Conservation (phyloP, 768 basidiomycete genomes). For the Trametes coccinea region DNA sequence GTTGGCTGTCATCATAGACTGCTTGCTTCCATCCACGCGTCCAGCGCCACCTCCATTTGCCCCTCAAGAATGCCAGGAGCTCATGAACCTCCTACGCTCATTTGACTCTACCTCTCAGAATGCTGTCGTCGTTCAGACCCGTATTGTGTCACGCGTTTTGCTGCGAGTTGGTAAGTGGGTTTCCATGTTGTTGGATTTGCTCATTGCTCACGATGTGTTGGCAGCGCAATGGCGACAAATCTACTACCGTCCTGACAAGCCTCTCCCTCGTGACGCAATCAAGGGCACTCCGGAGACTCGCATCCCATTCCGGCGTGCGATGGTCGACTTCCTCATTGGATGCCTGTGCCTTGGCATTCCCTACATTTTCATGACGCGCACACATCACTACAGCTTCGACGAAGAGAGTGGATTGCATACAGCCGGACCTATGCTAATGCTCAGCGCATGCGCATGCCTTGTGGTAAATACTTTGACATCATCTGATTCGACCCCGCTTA, state of each 20-base stretch:
- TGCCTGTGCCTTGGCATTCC: slow-evolving; percentile 77
- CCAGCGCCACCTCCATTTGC: slow-evolving; percentile 66
- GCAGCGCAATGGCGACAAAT: slow-evolving; percentile 70
- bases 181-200: neutral
- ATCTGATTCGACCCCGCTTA: slow-evolving; percentile 2
- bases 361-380: slow-evolving; percentile 65
- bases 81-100: slow-evolving; percentile 58
- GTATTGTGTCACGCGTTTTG: slow-evolving; percentile 67
- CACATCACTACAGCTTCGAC: slow-evolving; percentile 51
- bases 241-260: slow-evolving; percentile 67
- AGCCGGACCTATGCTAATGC: slow-evolving; percentile 57
- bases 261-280: slow-evolving; percentile 56
- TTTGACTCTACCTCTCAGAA: slow-evolving; percentile 44
- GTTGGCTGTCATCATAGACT: slow-evolving; percentile 46
- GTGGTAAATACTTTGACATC: slow-evolving; percentile 24
- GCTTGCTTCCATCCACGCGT: slow-evolving; percentile 61
- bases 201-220: neutral
- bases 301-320: slow-evolving; percentile 46
- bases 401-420: slow-evolving; percentile 55
- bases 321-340: slow-evolving; percentile 60
- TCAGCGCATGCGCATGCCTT: slow-evolving; percentile 54
- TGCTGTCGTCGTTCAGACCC: slow-evolving; percentile 54
- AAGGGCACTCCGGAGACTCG: slow-evolving; percentile 34
- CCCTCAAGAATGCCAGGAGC: slow-evolving; percentile 76
- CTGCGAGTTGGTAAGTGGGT: slow-evolving; percentile 61